These are phyloP conservation scores for Alternaria atra DNA, from an alignment of 2,329 filamentous ascomycete genomes.

Conservation along the genomic window DNA sequence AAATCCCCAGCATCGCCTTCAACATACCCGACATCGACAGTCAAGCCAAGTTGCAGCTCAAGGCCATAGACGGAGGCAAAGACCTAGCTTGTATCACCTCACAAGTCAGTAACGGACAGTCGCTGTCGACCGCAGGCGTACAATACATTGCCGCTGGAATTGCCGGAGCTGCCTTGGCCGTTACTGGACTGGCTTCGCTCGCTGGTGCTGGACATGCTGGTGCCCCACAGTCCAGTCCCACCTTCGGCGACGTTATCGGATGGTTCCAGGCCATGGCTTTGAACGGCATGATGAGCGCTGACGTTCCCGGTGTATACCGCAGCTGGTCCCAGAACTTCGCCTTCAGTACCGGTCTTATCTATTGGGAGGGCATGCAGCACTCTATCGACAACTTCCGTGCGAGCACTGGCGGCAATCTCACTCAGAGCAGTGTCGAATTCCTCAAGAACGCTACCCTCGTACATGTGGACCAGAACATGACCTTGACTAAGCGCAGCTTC, in stretches of 20 bases:
- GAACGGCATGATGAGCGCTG: conserved; percentile 94
- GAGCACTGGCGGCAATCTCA: conserved; percentile 86
- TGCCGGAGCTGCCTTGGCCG: conserved; percentile 80
- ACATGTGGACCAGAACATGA: conserved; percentile 68
- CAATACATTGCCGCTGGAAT: conserved; percentile 85
- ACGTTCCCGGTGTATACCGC: conserved; percentile 85
- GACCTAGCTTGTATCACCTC: conserved; percentile 85
- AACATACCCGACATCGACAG: conserved; percentile 89
- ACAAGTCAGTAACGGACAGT: conserved; percentile 86
- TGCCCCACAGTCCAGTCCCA: conserved; percentile 75
- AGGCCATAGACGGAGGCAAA: conserved; percentile 64
- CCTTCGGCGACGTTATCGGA: conserved; percentile 83
- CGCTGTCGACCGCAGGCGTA: conserved; percentile 76
- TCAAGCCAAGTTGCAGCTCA: conserved; percentile 79
- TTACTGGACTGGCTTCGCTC: conserved; percentile 76
- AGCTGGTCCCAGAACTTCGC: conserved; percentile 93
- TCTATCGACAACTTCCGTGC: conserved; percentile 85
- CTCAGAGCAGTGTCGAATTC: conserved; percentile 76
- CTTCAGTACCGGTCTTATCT: conserved; percentile 85
- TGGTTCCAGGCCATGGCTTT: conserved; percentile 95
- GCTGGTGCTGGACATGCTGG: conserved; percentile 62
- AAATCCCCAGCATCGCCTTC: conserved; percentile 91
- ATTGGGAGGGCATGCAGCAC: conserved; percentile 81
- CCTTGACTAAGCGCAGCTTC: conserved; percentile 63
- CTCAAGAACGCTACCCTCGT: conserved; percentile 80